Evolutionary conservation across 768 basidiomycete species (phyloP).

Genomic region (Naematelia aurantialba): DNA sequence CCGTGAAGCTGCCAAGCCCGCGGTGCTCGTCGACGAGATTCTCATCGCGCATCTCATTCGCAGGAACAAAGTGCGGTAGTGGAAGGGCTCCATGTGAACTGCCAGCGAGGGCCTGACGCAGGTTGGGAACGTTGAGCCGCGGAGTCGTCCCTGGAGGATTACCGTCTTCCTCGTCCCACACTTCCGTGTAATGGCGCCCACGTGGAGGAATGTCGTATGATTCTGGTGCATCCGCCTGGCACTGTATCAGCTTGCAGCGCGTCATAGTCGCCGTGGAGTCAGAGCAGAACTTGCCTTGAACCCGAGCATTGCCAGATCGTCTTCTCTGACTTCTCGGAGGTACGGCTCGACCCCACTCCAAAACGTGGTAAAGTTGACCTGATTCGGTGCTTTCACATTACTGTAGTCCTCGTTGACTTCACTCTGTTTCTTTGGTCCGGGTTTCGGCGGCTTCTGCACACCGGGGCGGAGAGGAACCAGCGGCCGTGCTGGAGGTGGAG

Average conservation of each 20-base stretch:
- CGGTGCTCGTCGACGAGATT: slow-evolving; percentile 69
- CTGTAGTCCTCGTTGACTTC: slow-evolving; percentile 88
- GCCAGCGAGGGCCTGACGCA: slow-evolving; percentile 21
- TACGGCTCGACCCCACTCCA: slow-evolving; percentile 86
- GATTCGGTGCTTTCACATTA: slow-evolving; percentile 68
- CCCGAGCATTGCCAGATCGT: slow-evolving; percentile 90
- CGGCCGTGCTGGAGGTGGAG: slow-evolving; percentile 26
- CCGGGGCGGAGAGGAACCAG: slow-evolving; percentile 43
- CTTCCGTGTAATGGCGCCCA: slow-evolving; percentile 79
- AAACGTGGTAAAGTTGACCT: slow-evolving; percentile 61
- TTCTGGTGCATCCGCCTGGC: slow-evolving; percentile 75
- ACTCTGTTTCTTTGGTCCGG: slow-evolving; percentile 56
- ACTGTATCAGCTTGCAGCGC: background rate
- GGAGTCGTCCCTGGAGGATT: slow-evolving; percentile 36
- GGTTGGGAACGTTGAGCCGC: slow-evolving; percentile 31
- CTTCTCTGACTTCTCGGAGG: slow-evolving; percentile 82
- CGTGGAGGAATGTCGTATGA: slow-evolving; percentile 81
- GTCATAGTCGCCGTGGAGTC: background rate
- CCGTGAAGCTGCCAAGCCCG: slow-evolving; percentile 82
- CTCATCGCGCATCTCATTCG: slow-evolving; percentile 66
- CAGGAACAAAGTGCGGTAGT: slow-evolving; percentile 31
- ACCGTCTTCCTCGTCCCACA: slow-evolving; percentile 88
- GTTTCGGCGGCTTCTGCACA: slow-evolving; percentile 44
- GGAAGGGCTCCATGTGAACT: slow-evolving; percentile 4
- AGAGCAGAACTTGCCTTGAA: slow-evolving; percentile 58